Conservation (phyloP, 176 grass and related monocot genomes). For the Bothriochloa decipiens region DNA sequence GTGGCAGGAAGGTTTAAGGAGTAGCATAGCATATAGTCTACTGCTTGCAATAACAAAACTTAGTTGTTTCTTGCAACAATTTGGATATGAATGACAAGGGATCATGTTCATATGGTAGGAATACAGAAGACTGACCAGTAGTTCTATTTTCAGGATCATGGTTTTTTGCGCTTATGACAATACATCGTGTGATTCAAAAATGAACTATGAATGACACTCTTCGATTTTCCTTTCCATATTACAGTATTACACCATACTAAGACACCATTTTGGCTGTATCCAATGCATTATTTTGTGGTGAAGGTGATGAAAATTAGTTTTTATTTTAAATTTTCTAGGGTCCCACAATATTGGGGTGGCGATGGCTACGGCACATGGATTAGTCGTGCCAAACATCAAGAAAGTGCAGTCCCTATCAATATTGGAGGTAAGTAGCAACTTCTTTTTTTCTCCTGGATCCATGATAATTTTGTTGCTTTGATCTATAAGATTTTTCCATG, state of each 20-base stretch:
- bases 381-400: conserved; percentile 95
- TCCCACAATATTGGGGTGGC: conserved; percentile 95
- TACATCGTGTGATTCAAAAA: neutral
- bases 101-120: neutral
- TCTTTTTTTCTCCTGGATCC: neutral
- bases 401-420: conserved; percentile 87
- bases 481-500: neutral
- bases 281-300: conserved; percentile 2
- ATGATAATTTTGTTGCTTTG: conserved; percentile 27
- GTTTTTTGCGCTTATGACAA: neutral
- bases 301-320: conserved; percentile 24
- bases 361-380: conserved; percentile 85
- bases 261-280: neutral
- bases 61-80: neutral
- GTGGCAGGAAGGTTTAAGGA: neutral
- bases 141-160: neutral
- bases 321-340: conserved; percentile 51
- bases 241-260: neutral
- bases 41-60: neutral
- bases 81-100: neutral
- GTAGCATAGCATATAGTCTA: neutral
- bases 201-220: neutral
- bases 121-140: neutral
- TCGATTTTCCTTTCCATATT: neutral
- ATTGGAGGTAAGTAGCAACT: conserved; percentile 69